Evolutionary conservation across 1,284 basidiomycete genomes (phyloP).

Genomic region (Bondarzewia mesenterica): DNA sequence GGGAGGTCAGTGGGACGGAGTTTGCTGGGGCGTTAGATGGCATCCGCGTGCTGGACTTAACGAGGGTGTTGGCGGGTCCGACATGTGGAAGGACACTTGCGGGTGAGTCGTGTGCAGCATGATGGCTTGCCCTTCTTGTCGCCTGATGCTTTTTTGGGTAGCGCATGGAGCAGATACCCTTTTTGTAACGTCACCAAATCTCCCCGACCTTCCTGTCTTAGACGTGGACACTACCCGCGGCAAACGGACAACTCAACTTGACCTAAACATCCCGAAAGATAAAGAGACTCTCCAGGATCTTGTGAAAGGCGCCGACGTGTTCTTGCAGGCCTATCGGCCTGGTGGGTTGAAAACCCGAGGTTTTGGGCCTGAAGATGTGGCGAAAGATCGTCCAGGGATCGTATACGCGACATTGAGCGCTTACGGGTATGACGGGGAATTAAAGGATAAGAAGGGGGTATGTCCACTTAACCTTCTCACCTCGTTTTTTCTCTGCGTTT

Average conservation of each 20-base stretch:
- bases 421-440: slow-evolving; percentile 56
- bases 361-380: slow-evolving; percentile 38
- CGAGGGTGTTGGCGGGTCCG: slow-evolving; percentile 52
- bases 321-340: slow-evolving; percentile 62
- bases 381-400: slow-evolving; percentile 38
- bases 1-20: slow-evolving; percentile 11
- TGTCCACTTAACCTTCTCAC: slow-evolving; percentile 12
- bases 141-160: slow-evolving; percentile 14
- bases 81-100: slow-evolving; percentile 48
- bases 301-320: slow-evolving; percentile 43
- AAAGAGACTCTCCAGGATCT: slow-evolving; percentile 18
- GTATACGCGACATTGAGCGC: slow-evolving; percentile 52
- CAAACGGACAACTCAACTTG: slow-evolving; percentile 58
- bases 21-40: slow-evolving; percentile 33
- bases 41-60: slow-evolving; percentile 49
- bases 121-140: not conserved
- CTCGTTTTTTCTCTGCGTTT: not conserved
- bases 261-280: slow-evolving; percentile 24
- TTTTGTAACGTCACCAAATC: slow-evolving; percentile 44
- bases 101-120: slow-evolving; percentile 24
- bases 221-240: slow-evolving; percentile 60
- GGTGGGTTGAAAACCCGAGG: slow-evolving; percentile 42
- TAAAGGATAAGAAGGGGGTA: slow-evolving; percentile 49
- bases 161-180: slow-evolving; percentile 59
- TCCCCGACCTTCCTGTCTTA: slow-evolving; percentile 45